Conservation (phyloP, 805 yeast genomes). For the Blastobotrys peoriensis region DNA sequence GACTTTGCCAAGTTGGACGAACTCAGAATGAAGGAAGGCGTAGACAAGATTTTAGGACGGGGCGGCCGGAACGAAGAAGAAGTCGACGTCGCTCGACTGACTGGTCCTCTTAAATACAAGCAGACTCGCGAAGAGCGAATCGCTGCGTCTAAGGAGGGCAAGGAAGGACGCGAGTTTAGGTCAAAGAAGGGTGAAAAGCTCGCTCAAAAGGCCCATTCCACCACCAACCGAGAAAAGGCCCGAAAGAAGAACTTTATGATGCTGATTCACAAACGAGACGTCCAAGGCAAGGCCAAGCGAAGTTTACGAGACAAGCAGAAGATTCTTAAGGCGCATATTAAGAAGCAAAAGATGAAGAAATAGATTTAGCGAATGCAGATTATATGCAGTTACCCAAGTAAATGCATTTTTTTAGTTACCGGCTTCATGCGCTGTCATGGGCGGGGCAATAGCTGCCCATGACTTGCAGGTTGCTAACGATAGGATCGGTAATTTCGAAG, state of each 20-base stretch:
- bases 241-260: slow-evolving; percentile 98
- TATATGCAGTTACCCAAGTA: too few species aligned
- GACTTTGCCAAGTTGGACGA: slow-evolving; percentile 95
- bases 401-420: too few species aligned
- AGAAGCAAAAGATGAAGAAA: slow-evolving; percentile 87
- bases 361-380: slow-evolving; percentile 16
- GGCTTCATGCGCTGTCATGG: too few species aligned
- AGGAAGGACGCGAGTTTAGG: slow-evolving; percentile 89
- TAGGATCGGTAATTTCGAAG: background rate
- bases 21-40: slow-evolving; percentile 76
- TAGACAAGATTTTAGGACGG: slow-evolving; percentile 59
- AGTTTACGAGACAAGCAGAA: slow-evolving; percentile 88
- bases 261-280: slow-evolving; percentile 95
- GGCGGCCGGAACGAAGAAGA: slow-evolving; percentile 60
- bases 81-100: slow-evolving; percentile 71
- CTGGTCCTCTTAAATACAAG: slow-evolving; percentile 75
- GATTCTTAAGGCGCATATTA: slow-evolving; percentile 76
- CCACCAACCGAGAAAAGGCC: slow-evolving; percentile 93
- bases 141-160: slow-evolving; percentile 82
- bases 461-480: too few species aligned
- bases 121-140: slow-evolving; percentile 86
- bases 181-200: slow-evolving; percentile 73
- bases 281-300: slow-evolving; percentile 87
- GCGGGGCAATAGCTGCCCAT: too few species aligned
- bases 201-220: slow-evolving; percentile 68